A percentile compares a stretch with the other conserved stretches of the same genome.
Evolutionary conservation across 805 yeast genomes (phyloP).

Genomic region (Myxozyma nipponensis): DNA sequence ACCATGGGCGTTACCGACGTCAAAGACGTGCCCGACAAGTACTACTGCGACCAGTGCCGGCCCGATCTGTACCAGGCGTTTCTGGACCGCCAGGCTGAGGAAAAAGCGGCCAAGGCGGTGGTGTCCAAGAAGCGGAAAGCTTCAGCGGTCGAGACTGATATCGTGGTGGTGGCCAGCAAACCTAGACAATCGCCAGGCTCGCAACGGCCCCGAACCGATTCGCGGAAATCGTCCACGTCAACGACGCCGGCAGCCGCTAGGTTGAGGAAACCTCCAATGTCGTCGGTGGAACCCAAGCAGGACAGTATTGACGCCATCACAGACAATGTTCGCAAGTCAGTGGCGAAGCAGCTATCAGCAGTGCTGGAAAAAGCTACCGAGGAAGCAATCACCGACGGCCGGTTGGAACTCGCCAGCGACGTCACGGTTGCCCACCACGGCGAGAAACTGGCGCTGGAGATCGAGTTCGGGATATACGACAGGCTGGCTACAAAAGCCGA

Average conservation of each 20-base stretch:
- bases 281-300: not conserved
- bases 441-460: slow-evolving; percentile 44
- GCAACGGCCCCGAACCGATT: not conserved
- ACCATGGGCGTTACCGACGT: slow-evolving; percentile 47
- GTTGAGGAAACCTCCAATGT: not conserved
- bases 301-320: slow-evolving; percentile 11
- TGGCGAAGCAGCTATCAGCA: slow-evolving; percentile 49
- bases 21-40: slow-evolving; percentile 49
- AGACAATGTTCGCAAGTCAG: slow-evolving; percentile 47
- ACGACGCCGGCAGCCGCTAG: slow-evolving; percentile 4
- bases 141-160: not conserved
- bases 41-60: slow-evolving; percentile 53
- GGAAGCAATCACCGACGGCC: slow-evolving; percentile 32
- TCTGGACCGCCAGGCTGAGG: slow-evolving; percentile 22
- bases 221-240: not conserved
- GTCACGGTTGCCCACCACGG: slow-evolving; percentile 40
- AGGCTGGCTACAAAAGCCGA: slow-evolving; percentile 36
- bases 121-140: not conserved
- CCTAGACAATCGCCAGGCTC: too few species aligned
- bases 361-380: slow-evolving; percentile 45
- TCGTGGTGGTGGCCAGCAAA: too few species aligned
- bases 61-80: slow-evolving; percentile 31
- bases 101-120: slow-evolving; percentile 11
- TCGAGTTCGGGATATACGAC: slow-evolving; percentile 51
- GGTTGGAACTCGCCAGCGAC: slow-evolving; percentile 13